A percentile compares a stretch with the other conserved stretches of the same genome.
phyloP scores from a whole-genome alignment of 106 monocot genomes.

The Acanthochlamys bracteata region DNA sequence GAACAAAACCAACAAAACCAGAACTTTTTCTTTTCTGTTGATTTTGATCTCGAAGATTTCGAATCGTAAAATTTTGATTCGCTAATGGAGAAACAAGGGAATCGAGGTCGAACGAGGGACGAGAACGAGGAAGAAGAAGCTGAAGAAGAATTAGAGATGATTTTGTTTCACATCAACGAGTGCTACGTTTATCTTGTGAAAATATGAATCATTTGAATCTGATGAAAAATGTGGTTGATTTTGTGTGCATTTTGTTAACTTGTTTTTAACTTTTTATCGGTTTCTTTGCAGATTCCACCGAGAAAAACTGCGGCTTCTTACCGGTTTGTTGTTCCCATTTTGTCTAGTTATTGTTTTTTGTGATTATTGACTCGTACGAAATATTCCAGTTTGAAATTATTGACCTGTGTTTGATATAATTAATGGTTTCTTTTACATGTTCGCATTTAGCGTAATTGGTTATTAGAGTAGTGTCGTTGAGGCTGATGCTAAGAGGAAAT shows the following conservation, averaged over 20 bases:
- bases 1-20: no score
- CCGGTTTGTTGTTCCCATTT: constrained; percentile 27
- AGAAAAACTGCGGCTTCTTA: constrained; percentile 91
- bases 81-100: not conserved
- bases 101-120: not conserved
- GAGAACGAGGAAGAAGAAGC: constrained; percentile 13
- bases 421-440: not conserved
- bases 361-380: no score
- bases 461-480: no score
- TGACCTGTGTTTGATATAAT: not conserved
- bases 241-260: not conserved
- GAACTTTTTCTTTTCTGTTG: no score
- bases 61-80: no score
- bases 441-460: no score
- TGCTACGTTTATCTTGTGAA: constrained; percentile 95
- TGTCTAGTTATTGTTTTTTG: not conserved
- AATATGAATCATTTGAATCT: not conserved
- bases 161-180: constrained; percentile 83
- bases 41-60: no score
- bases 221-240: not conserved
- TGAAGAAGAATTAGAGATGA: constrained; percentile 57
- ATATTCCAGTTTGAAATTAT: not conserved
- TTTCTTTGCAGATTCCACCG: constrained; percentile 64
- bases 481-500: no score
- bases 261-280: constrained; percentile 1